These are phyloP conservation scores for Tolypocladium sp. DNA, from an alignment of 2,329 filamentous ascomycete species.

Conservation along the genomic window DNA sequence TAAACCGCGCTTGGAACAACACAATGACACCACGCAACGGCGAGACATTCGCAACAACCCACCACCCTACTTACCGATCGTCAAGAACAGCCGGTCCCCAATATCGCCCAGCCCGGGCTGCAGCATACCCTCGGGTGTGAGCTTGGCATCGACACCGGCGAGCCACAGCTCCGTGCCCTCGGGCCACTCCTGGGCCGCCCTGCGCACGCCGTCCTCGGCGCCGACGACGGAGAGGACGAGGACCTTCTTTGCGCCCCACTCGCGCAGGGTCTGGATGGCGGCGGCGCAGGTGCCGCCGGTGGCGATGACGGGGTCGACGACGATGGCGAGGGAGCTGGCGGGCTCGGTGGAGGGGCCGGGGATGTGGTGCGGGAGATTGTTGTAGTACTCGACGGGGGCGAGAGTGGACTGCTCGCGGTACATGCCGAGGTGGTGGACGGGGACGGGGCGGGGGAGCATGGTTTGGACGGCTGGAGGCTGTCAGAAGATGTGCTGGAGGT, in stretches of 20 bases:
- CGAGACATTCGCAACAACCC: background rate
- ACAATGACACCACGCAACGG: background rate
- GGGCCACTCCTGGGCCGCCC: slow-evolving; percentile 69
- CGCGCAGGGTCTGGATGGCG: slow-evolving; percentile 77
- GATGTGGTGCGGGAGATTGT: slow-evolving; percentile 77
- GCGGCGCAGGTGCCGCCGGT: slow-evolving; percentile 85
- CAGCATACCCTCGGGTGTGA: slow-evolving; percentile 80
- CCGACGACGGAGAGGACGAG: slow-evolving; percentile 69
- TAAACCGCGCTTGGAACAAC: background rate
- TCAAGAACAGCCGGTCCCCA: slow-evolving; percentile 82
- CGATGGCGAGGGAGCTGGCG: slow-evolving; percentile 57
- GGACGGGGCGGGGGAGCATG: slow-evolving; percentile 69
- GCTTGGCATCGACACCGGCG: slow-evolving; percentile 65
- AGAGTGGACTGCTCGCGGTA: slow-evolving; percentile 85
- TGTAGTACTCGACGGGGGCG: slow-evolving; percentile 93
- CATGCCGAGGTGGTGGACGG: slow-evolving; percentile 88
- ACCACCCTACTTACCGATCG: slow-evolving; percentile 25
- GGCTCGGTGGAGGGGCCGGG: slow-evolving; percentile 22
- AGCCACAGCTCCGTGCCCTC: slow-evolving; percentile 74
- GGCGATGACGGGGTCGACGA: slow-evolving; percentile 88
- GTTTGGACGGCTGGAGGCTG: slow-evolving; percentile 57
- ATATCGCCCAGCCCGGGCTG: slow-evolving; percentile 85
- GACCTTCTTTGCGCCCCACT: slow-evolving; percentile 84
- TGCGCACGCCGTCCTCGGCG: slow-evolving; percentile 58
- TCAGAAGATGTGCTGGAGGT: background rate